These are phyloP conservation scores for Infundibulicybe gibba DNA, from an alignment of 768 basidiomycete species.

Conservation along the genomic window DNA sequence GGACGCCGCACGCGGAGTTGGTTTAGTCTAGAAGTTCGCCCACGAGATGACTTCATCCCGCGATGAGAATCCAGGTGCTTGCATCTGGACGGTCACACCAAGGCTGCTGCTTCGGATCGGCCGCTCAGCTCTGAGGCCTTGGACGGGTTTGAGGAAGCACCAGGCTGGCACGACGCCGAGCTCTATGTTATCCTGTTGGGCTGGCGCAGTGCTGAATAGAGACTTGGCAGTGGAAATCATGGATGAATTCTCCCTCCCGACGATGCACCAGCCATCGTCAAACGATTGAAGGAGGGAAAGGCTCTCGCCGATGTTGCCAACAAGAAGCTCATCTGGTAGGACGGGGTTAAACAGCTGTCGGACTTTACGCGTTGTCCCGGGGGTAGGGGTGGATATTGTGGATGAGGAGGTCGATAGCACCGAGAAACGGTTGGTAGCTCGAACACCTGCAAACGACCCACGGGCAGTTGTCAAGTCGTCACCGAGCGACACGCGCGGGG, in stretches of 20 bases:
- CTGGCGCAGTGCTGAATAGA: slow-evolving; percentile 30
- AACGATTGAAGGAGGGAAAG: slow-evolving; percentile 62
- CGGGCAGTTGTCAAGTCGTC: slow-evolving; percentile 14
- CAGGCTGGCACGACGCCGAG: slow-evolving; percentile 74
- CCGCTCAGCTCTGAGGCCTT: slow-evolving; percentile 56
- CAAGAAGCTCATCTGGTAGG: slow-evolving; percentile 69
- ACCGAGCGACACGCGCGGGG: slow-evolving; percentile 11
- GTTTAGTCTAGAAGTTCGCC: slow-evolving; percentile 54
- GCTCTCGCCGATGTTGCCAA: slow-evolving; percentile 50
- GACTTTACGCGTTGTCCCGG: slow-evolving; percentile 46
- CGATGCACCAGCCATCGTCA: slow-evolving; percentile 81
- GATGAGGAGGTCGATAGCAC: slow-evolving; percentile 34
- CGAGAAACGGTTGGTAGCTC: slow-evolving; percentile 34
- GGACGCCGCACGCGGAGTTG: no score
- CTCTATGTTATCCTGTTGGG: slow-evolving; percentile 42
- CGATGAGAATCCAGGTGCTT: slow-evolving; percentile 30
- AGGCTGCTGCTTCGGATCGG: slow-evolving; percentile 62
- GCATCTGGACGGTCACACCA: slow-evolving; percentile 58
- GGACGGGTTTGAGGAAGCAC: slow-evolving; percentile 66
- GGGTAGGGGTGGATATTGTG: slow-evolving; percentile 23
- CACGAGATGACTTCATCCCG: slow-evolving; percentile 61
- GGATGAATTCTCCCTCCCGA: slow-evolving; percentile 46
- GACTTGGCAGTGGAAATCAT: slow-evolving; percentile 30
- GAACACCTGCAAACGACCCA: slow-evolving; percentile 25
- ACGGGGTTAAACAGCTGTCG: slow-evolving; percentile 65